Evolutionary conservation across 2,329 filamentous ascomycete genomes (phyloP), one percentile per base, ranked within the genome.

Genomic region (Plenodomus lindquistii): DNA sequence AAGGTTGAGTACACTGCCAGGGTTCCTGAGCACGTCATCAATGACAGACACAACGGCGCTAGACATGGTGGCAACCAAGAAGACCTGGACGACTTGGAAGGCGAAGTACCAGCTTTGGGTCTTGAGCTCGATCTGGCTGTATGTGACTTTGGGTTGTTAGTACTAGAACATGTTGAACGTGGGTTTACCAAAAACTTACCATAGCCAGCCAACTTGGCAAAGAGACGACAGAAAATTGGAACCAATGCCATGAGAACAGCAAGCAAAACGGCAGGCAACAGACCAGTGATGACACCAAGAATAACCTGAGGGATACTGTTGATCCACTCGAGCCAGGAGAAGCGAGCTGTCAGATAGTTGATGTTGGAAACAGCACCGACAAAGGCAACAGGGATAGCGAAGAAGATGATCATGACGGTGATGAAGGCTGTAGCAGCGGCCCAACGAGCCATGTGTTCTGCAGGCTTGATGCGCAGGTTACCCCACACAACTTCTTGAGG

Each of bases 41-140:
- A 72, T 66, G 17, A 69, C 69, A 11, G 86, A 81, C 1, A 90
- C 84, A 3, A 91, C 91, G 0, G 91, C 86, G 17, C 90, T 91
- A 4, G 89, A 82, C 31, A 97, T 60, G 0, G 93, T 97, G 0
- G 90, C 86, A 42, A 97, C 85, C 49, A 97, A 77, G 77, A 97
- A 97, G 34, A 96, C 90, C 69, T 97, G 92, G n/a, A 97, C 81
- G 36, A 97, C 85, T 72, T 94, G 90, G 78, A 95, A 95, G 38
- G 81, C 84, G 67, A 97, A 99, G 78, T 96, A 99, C 59, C 85
- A 88, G 64, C 92, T 93, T 69, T 99, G 94, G 0, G 89, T 91
- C 52, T 91, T 91, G 15, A 97, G 78, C 41, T 80, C 77, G 11
- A 77, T 73, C 43, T 77, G 73, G 29, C 74, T 72, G 20, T 66